Base-by-base conservation (phyloP, 306 rosid species). In the Cicer bijugum region DNA sequence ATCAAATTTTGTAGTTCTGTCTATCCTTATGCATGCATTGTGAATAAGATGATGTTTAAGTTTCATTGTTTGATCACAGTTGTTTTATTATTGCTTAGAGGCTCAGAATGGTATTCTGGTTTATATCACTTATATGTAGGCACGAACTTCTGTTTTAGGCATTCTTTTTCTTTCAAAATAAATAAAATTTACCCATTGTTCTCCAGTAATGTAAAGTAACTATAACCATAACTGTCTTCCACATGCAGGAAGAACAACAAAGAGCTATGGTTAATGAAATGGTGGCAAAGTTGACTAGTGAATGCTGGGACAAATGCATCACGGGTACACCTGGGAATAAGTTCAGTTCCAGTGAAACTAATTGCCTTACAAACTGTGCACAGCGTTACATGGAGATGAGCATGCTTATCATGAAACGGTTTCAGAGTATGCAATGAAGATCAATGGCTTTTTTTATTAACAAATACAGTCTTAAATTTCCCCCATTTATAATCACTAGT, bases 241-340 rank as follows among this genome's bases (percentile, higher is more conserved):
- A 50, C 68, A 2, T 84, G 75, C 91, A 92, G 98, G 88, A 90
- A 86, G 98, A 92, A 72, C 89, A 89, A 56, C 82, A 90, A 84
- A 87, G 89, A 75, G 93, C 91, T 1, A 74, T 86, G 96, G 68
- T 89, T 48, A 85, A 85, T 61, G 96, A 92, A 82, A 90, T 89
- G 92, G 98, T 90, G 83, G 88, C 87, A 8, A 92, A 92, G 86
- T 81, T 90, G 74, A 92, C 97, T 1, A 89, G 86, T 79, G 86
- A 80, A 5, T 92, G 98, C 72, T 92, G 97, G 98, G 93, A 89
- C 84, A 92, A 92, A 82, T 92, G 98, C 86, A 81, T 92, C 83
- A 87, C 93, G 1, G 77, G 93, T 51, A 53, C 90, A 0, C 98
- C 96, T 1, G 98, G 97, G 74, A 90, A 83, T 87, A 93, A 90